Base-by-base conservation (phyloP, 768 basidiomycete species). In the Erythrobasidium yunnanense region DNA sequence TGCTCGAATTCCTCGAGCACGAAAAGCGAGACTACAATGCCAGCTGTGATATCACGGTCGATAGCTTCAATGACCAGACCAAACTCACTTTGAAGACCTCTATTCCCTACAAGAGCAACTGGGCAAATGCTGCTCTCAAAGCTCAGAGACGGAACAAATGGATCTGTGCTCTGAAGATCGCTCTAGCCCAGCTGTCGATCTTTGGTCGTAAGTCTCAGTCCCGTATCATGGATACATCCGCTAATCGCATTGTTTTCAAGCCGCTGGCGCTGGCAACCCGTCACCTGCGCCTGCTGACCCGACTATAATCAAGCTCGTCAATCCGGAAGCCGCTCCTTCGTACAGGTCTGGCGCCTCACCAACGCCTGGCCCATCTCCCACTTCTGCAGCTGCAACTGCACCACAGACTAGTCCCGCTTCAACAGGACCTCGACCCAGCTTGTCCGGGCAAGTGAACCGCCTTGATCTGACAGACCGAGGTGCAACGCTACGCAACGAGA, bases 51-150 rank as follows among this genome's bases (percentile, higher is more conserved):
- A 55, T 51, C 22, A 20, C 32, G 7, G 67, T 66, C n/a, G 22
- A 25, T 17, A 32, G 29, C 51, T 70, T 70, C 33, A 53, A n/a
- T 1, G 58, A 81, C 4, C 90, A 92, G 74, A 80, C 80, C 66
- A 88, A 85, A 75, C 82, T 91, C 81, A 81, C 81, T 0, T 79
- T 90, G 22, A 81, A 81, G 65, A 86, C 85, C 45, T 84, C 87
- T 73, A 91, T 92, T 78, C 88, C 85, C 77, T 91, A 88, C 79
- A 90, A 88, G 79, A 84, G 84, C 70, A 91, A 90, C 73, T 84
- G 83, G 77, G 89, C 91, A 74, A 85, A 87, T 71, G 84, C 83
- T 20, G 83, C 84, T 1, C 77, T 87, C 7, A 87, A 84, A 80
- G 79, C 84, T 84, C 71, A 17, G 76, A 82, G 89, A 60, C 82